Evolutionary conservation across 2,329 filamentous ascomycete species (phyloP).

Genomic region (Ceratocystis huliohia): DNA sequence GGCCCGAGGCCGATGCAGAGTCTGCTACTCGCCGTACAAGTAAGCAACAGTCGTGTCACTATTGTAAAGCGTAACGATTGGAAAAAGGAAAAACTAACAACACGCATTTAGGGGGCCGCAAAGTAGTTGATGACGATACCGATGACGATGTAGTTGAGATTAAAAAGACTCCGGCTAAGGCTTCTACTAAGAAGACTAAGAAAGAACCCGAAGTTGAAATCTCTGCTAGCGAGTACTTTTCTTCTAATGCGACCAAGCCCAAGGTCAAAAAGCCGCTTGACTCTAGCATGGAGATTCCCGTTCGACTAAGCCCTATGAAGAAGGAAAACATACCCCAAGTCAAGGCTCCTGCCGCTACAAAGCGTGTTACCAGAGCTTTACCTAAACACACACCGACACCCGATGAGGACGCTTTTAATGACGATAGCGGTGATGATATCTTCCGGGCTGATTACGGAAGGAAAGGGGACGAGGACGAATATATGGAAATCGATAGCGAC

Average conservation of each 20-base stretch:
- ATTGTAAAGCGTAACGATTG: too few relatives aligned
- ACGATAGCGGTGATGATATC: conserved; percentile 69
- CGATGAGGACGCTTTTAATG: conserved; percentile 42
- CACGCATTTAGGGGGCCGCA: conserved; percentile 39
- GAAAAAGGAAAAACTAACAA: conserved; percentile 21
- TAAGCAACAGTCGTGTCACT: conserved; percentile 25
- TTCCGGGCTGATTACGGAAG: conserved; percentile 62
- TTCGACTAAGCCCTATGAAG: conserved; percentile 44
- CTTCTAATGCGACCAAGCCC: conserved; percentile 26
- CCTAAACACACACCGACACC: background rate
- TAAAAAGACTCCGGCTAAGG: conserved; percentile 38
- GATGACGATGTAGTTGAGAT: conserved; percentile 43
- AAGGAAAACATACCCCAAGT: conserved; percentile 27
- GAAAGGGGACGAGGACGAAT: conserved; percentile 55
- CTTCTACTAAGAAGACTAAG: conserved; percentile 45
- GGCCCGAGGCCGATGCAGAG: conserved; percentile 31
- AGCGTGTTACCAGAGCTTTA: conserved; percentile 7
- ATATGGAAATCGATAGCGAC: conserved; percentile 53
- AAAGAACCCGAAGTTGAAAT: conserved; percentile 35
- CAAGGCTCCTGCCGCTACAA: conserved; percentile 25
- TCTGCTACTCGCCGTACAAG: conserved; percentile 30
- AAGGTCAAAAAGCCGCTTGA: conserved; percentile 32
- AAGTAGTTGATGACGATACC: conserved; percentile 70
- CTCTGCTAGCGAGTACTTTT: conserved; percentile 47
- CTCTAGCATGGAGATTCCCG: conserved; percentile 31